Conservation (phyloP, 1,139 yeast species). For the Candida pseudoviswanathii region DNA sequence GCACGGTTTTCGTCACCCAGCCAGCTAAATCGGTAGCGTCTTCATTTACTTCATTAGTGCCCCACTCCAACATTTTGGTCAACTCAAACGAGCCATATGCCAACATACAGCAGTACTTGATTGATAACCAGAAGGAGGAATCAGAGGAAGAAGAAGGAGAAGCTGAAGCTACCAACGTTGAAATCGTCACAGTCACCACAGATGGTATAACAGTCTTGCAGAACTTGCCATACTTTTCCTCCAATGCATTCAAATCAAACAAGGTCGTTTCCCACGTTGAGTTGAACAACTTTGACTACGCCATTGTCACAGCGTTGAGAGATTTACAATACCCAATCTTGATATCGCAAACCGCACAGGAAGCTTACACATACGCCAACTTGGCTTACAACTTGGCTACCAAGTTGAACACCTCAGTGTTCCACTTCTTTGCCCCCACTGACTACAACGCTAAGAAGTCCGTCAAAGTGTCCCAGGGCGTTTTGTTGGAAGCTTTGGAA, state of each 20-base stretch:
- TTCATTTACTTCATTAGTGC: slow-evolving; percentile 26
- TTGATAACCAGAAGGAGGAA: slow-evolving; percentile 11
- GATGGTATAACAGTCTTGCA: slow-evolving; percentile 54
- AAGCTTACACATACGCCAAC: slow-evolving; percentile 51
- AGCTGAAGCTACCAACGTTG: slow-evolving; percentile 17
- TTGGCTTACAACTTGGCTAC: slow-evolving; percentile 58
- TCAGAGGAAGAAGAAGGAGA: slow-evolving; percentile 10
- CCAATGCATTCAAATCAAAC: slow-evolving; percentile 36
- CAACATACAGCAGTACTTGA: slow-evolving; percentile 36
- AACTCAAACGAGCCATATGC: slow-evolving; percentile 59
- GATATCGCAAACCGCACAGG: slow-evolving; percentile 60
- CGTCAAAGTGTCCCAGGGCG: slow-evolving; percentile 19
- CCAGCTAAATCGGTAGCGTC: slow-evolving; percentile 50
- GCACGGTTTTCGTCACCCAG: slow-evolving; percentile 41
- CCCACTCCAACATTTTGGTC: slow-evolving; percentile 35
- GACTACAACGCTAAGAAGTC: slow-evolving; percentile 19
- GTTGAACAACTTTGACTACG: slow-evolving; percentile 58
- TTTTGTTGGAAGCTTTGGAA: slow-evolving; percentile 19
- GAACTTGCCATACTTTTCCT: slow-evolving; percentile 57
- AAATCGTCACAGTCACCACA: slow-evolving; percentile 53
- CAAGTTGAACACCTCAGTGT: slow-evolving; percentile 53
- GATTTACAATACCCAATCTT: slow-evolving; percentile 67
- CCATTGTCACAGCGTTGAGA: slow-evolving; percentile 67
- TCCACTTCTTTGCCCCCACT: slow-evolving; percentile 61
- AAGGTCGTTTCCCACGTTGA: slow-evolving; percentile 66